phyloP scores from a whole-genome alignment of 106 monocot genomes.

The Chionographis japonica region DNA sequence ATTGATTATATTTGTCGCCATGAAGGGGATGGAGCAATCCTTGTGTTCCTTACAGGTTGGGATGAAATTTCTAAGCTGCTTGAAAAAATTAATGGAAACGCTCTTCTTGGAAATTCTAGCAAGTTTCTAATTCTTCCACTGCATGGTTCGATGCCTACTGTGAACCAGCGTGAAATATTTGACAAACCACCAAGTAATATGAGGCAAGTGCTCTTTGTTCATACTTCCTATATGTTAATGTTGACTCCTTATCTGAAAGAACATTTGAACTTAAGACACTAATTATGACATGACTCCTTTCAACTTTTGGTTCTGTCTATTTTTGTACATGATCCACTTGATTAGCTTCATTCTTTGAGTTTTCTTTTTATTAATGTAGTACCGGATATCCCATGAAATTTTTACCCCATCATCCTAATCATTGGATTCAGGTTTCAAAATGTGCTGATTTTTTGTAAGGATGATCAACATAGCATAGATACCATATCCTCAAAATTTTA shows the following conservation, averaged over 20 bases:
- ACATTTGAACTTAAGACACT: too few species aligned
- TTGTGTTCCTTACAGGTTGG: conserved; percentile 97
- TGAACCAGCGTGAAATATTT: conserved; percentile 97
- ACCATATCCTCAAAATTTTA: too few species aligned
- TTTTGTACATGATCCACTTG: too few species aligned
- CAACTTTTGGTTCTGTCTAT: too few species aligned
- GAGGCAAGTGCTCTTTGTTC: conserved; percentile 37
- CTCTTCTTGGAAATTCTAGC: conserved; percentile 66
- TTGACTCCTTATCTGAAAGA: neutral
- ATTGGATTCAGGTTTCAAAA: too few species aligned
- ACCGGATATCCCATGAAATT: too few species aligned
- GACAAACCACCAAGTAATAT: conserved; percentile 77
- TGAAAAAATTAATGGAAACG: conserved; percentile 79
- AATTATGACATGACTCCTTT: too few species aligned
- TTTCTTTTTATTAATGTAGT: too few species aligned
- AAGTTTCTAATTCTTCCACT: conserved; percentile 87
- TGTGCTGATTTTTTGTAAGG: too few species aligned
- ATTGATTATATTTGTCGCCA: conserved; percentile 79
- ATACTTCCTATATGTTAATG: neutral
- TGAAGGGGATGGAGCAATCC: conserved; percentile 93
- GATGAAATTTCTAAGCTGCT: conserved; percentile 95
- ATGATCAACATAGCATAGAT: too few species aligned
- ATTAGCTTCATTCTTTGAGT: too few species aligned
- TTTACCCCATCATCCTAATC: too few species aligned
- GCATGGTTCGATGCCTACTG: conserved; percentile 98